Evolutionary conservation across 495 filamentous ascomycete species (phyloP), one percentile per base, ranked within the genome.

Genomic region (Darksidea phi): DNA sequence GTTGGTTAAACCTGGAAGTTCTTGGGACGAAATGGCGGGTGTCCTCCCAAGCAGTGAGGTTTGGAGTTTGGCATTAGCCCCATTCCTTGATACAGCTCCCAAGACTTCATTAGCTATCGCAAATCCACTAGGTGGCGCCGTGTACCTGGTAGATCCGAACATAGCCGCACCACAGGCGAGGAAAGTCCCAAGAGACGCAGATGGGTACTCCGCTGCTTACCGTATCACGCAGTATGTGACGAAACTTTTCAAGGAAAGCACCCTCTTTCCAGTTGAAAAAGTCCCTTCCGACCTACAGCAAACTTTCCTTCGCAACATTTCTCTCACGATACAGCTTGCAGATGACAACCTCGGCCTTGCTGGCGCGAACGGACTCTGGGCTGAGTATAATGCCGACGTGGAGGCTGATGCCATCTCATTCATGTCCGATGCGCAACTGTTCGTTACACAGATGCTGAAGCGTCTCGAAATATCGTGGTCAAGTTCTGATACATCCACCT

Each of bases 221-320:
- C 79, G 94, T 49, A 85, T 95, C 75, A 82, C 86, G 17, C 72
- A 82, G 43, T 95, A 88, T 72, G 80, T 81, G 0, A 74, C 78
- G 13, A 79, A 76, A 49, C 67, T 91, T 12, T 59, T 93, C 13
- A 71, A 67, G 0, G 66, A 59, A 6, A 66, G 58, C 1, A 67
- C 70, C 57, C 3, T 55, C 13, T 36, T 56, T 69, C 0, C 48
- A 49, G 18, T 54, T 54, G 18, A 63, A 50, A 21, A 25, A 48
- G 11, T 66, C 5, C 48, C 61, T 17, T 23, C 26, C 21, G 54
- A 62, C 6, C 18, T 21, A 18, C 62, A 53, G 47, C 41, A 43
- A 8, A 56, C 54, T 15, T 52, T 74, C 10, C 81, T 55, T 73
- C 51, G 72, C 37, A 75, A 79, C 60, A 54, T 88, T 10, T 73